These are phyloP conservation scores for Mycena galopus DNA, from an alignment of 768 basidiomycete species.

Conservation along the genomic window DNA sequence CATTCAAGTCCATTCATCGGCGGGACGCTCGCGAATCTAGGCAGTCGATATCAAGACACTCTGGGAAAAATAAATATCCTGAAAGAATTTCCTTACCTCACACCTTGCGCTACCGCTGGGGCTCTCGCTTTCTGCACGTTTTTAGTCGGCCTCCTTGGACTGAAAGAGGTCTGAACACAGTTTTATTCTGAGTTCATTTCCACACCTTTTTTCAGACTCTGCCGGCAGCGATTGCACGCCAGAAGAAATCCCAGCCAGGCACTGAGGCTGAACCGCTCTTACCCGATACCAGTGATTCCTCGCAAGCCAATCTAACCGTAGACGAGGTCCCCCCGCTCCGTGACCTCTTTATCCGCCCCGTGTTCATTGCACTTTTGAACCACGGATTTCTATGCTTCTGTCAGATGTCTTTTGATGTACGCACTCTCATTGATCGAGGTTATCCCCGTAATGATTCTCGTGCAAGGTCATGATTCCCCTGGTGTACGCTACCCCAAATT, in stretches of 20 bases:
- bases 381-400: conserved; percentile 32
- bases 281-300: background rate
- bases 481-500: conserved; percentile 58
- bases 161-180: conserved; percentile 36
- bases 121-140: conserved; percentile 33
- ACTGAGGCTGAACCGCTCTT: conserved; percentile 30
- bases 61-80: conserved; percentile 30
- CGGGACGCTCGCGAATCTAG: conserved; percentile 36
- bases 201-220: conserved; percentile 11
- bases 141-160: conserved; percentile 25
- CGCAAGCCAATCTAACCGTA: too few relatives aligned
- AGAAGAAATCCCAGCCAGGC: conserved; percentile 33
- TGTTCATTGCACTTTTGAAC: conserved; percentile 29
- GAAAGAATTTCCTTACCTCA: conserved; percentile 37
- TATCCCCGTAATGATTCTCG: background rate
- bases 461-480: conserved; percentile 34
- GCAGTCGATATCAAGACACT: conserved; percentile 25
- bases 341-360: conserved; percentile 26
- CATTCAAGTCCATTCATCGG: conserved; percentile 36
- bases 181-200: too few relatives aligned
- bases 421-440: background rate
- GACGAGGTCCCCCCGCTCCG: conserved; percentile 23
- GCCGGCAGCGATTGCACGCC: conserved; percentile 23
- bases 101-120: conserved; percentile 36
- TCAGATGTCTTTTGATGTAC: conserved; percentile 31